Evolutionary conservation across 2,329 filamentous ascomycete genomes (phyloP), one percentile per base, ranked within the genome.

Genomic region (Colletotrichum filicis): DNA sequence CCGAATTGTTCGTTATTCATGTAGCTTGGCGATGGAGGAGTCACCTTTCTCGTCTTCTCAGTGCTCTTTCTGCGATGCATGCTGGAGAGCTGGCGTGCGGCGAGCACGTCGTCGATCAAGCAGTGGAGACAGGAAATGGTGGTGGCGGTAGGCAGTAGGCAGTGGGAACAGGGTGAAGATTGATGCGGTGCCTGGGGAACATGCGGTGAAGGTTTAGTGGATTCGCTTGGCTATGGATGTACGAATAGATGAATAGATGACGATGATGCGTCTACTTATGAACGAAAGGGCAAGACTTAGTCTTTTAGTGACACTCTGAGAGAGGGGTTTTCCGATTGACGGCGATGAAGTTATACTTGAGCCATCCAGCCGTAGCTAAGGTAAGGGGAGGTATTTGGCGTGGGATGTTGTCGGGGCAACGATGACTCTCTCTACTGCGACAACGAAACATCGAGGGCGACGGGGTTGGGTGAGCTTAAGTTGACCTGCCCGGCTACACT

Each of bases 1-100:
- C 91, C 90, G 78, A 92, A 92, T 80, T 93, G 90, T 64, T 92
- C 90, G 79, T 88, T 91, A 71, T 86, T 87, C 91, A 93, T 92
- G 82, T 92, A 92, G 28, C 87, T 85, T 42, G 90, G 87, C 62
- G 90, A 89, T 66, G 91, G 90, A 73, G 91, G 88, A 76, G 89
- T 88, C 78, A 88, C 87, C 83, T 90, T 91, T 74, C 87, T 85
- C 65, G 85, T 81, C 75, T 79, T 80, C 71, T 83, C 81, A 73
- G 80, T 82, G 68, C 80, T 78, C 71, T 77, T 81, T 70, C 76
- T 65, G 58, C 66, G 56, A 61, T 70, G 65, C 73, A 73, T 70
- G 19, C 68, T 60, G 28, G 35, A 55, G 55, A 53, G 19, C 24
- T 26, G 26, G 46, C 24, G 37, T 35, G 56, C 56, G 30, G 62